Conservation (phyloP, 495 filamentous ascomycete genomes). For the Arthonia radiata region DNA sequence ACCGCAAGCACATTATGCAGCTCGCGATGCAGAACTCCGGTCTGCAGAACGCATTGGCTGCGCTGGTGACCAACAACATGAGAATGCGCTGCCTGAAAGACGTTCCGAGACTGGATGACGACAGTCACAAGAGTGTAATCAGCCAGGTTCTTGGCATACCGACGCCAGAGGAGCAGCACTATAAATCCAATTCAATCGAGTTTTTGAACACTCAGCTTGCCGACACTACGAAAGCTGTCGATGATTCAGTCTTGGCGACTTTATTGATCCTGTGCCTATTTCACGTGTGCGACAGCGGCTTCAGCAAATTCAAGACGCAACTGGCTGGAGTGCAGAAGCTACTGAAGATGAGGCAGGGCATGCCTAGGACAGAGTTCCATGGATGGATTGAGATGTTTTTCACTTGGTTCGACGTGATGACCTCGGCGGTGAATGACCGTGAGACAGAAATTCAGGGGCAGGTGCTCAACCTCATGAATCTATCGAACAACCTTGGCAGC, state of each 20-base stretch:
- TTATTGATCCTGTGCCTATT: conserved; percentile 75
- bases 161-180: conserved; percentile 52
- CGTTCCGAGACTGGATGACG: neutral
- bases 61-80: conserved; percentile 67
- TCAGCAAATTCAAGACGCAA: conserved; percentile 79
- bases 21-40: conserved; percentile 57
- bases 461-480: conserved; percentile 39
- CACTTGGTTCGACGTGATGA: conserved; percentile 89
- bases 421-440: conserved; percentile 72
- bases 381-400: conserved; percentile 90
- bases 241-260: conserved; percentile 75
- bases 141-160: conserved; percentile 11
- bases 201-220: conserved; percentile 63
- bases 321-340: conserved; percentile 89
- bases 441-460: conserved; percentile 63
- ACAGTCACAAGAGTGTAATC: no score
- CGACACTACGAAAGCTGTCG: conserved; percentile 41
- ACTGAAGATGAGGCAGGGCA: conserved; percentile 49
- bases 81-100: conserved; percentile 13
- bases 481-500: conserved; percentile 43
- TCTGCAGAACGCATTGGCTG: conserved; percentile 77
- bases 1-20: conserved; percentile 57
- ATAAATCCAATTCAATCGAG: conserved; percentile 59
- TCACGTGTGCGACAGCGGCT: conserved; percentile 76
- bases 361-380: conserved; percentile 36